Base-by-base conservation (phyloP, 163 green algal species). In the Scenedesmus sp. region DNA sequence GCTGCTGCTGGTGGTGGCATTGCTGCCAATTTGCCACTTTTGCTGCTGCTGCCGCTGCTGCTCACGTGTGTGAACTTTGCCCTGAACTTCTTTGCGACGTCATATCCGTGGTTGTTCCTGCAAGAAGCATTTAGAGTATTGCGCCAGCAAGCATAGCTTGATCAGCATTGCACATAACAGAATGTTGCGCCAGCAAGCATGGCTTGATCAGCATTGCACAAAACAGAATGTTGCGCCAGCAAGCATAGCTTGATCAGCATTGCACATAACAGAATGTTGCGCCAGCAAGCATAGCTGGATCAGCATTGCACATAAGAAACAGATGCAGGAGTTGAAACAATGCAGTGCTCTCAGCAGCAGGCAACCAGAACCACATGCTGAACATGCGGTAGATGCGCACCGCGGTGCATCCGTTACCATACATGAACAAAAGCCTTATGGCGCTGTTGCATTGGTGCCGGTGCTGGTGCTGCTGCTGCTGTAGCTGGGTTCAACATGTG, bases 71-170 rank as follows among this genome's bases (percentile, higher is more conserved):
- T 95, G 46, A 98, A 94, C 88, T 97, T 98, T 81, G 57, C 87
- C 8, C 92, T 91, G 52, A 94, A 96, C 2, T 34, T 88, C 64
- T 94, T 91, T 1, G 96, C 96, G 4, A 97, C 77, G 4, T 96
- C 92, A 86, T 98, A 98, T 20, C 96, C 96, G 54, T 89, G 86
- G 18, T 60, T 66, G 91, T 97, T 96, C 95, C 93, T 95, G 90
- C 34, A 67, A 46, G 18, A 9, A 20, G 34, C 67, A 77, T 23
- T 34, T 23, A 70, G 12, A 70, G 9, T 46, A 46, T 46, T 46
- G 34, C 34, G 34, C 34, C 34, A 46, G 34, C 34, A 46, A 46
- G 82, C 81, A 86, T 4, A 34, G 16, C 81, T 67, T 57, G 46
- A 66, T 62, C 18, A 16, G 67, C 12, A 56, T 23, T 3, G 16